Percentiles rank a stretch among this genome's conserved stretches.
Evolutionary conservation across 2,329 filamentous ascomycete species (phyloP).

Genomic region (Clarireedia hainanense): DNA sequence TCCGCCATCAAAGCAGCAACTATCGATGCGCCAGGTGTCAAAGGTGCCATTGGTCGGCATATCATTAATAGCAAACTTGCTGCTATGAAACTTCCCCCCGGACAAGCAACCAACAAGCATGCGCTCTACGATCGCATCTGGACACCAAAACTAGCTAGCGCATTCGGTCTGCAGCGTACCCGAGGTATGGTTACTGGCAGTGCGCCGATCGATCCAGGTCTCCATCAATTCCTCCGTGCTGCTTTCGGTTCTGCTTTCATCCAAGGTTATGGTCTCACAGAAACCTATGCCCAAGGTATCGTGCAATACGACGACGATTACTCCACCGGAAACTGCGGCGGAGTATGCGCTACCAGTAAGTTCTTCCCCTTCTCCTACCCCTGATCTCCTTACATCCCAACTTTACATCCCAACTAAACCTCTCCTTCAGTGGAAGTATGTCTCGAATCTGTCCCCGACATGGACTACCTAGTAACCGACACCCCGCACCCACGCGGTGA

Average conservation of each 20-base stretch:
- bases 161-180: conserved; percentile 69
- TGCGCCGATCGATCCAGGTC: conserved; percentile 78
- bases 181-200: conserved; percentile 77
- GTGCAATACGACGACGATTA: conserved; percentile 66
- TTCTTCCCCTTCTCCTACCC: background rate
- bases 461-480: conserved; percentile 85
- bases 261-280: conserved; percentile 91
- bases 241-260: conserved; percentile 71
- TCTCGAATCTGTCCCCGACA: conserved; percentile 80
- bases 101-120: conserved; percentile 72
- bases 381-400: background rate
- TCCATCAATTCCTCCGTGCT: conserved; percentile 83
- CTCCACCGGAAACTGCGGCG: conserved; percentile 73
- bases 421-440: conserved; percentile 59
- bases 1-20: conserved; percentile 74
- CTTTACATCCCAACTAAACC: background rate
- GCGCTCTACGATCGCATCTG: conserved; percentile 79
- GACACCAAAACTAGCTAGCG: conserved; percentile 78
- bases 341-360: conserved; percentile 42
- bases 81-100: conserved; percentile 61
- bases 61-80: conserved; percentile 75
- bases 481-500: conserved; percentile 87
- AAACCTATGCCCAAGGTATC: conserved; percentile 74
- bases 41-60: conserved; percentile 72
- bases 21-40: conserved; percentile 69